phyloP scores from a whole-genome alignment of 306 rosid genomes.

The Pterocarpus macrocarpus region DNA sequence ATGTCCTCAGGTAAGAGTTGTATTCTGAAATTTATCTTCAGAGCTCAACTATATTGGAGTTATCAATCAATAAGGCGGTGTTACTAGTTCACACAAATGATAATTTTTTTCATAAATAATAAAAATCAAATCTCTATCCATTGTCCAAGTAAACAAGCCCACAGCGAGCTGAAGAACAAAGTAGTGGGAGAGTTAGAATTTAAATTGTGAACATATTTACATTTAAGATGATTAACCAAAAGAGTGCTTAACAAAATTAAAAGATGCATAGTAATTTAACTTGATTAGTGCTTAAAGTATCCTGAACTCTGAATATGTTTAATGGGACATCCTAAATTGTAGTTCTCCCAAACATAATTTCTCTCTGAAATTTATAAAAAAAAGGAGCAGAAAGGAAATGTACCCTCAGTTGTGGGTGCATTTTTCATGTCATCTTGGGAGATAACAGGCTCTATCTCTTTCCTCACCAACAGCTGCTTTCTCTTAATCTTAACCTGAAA shows the following conservation, averaged over 20 bases:
- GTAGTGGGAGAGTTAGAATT: neutral
- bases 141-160: neutral
- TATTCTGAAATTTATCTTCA: constrained; percentile 6
- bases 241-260: neutral
- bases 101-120: neutral
- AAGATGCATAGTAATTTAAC: neutral
- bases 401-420: constrained; percentile 73
- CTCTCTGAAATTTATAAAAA: neutral
- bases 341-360: constrained; percentile 1
- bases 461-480: constrained; percentile 63
- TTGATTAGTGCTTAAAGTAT: constrained; percentile 13
- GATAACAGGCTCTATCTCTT: constrained; percentile 66
- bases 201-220: neutral
- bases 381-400: neutral
- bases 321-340: neutral
- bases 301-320: neutral
- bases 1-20: neutral
- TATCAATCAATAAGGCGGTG: neutral
- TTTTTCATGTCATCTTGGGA: constrained; percentile 61
- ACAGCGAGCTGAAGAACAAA: constrained; percentile 4
- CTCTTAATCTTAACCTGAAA: constrained; percentile 71
- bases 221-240: neutral
- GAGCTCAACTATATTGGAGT: constrained; percentile 20
- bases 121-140: neutral
- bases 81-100: constrained; percentile 5